Percentiles rank a stretch among this genome's conserved stretches.
Conservation (phyloP, 2,329 filamentous ascomycete species). For the Elsinoe ampelina region DNA sequence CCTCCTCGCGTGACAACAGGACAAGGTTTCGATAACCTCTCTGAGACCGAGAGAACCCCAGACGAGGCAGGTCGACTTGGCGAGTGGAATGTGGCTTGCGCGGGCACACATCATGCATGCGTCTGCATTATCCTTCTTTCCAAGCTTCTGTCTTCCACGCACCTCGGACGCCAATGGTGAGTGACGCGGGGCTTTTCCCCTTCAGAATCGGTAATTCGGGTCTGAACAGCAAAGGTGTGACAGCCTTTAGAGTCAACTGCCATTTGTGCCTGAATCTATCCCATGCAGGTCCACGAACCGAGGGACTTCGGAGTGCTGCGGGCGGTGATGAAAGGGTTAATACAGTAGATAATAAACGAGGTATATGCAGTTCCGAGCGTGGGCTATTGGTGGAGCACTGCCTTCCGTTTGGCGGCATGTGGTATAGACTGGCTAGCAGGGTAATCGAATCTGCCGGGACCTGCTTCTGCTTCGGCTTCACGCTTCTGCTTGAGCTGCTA, state of each 20-base stretch:
- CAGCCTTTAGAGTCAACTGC: not conserved
- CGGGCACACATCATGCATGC: not conserved
- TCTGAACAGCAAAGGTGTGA: not conserved
- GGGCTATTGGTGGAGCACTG: not conserved
- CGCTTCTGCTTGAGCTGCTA: too few species aligned
- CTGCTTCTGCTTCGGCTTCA: too few species aligned
- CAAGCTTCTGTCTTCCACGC: slow-evolving; percentile 5
- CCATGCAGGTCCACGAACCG: not conserved
- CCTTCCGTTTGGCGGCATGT: not conserved
- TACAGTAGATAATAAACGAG: too few species aligned
- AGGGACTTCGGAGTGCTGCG: not conserved
- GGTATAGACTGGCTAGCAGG: not conserved
- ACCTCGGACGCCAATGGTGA: not conserved
- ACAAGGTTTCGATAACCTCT: slow-evolving; percentile 9
- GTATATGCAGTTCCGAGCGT: not conserved
- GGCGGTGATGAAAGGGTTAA: not conserved
- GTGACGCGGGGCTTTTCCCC: not conserved
- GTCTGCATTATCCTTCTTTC: not conserved
- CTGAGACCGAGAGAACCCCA: not conserved
- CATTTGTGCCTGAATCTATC: not conserved
- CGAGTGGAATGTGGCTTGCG: slow-evolving; percentile 10
- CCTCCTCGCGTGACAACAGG: not conserved
- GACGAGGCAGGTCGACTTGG: slow-evolving; percentile 4
- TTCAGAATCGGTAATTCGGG: not conserved
- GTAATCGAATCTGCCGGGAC: not conserved